A percentile compares a stretch with the other conserved stretches of the same genome.
These are phyloP conservation scores for Litchi chinensis DNA, from an alignment of 345 rosid genomes.

Conservation along the genomic window DNA sequence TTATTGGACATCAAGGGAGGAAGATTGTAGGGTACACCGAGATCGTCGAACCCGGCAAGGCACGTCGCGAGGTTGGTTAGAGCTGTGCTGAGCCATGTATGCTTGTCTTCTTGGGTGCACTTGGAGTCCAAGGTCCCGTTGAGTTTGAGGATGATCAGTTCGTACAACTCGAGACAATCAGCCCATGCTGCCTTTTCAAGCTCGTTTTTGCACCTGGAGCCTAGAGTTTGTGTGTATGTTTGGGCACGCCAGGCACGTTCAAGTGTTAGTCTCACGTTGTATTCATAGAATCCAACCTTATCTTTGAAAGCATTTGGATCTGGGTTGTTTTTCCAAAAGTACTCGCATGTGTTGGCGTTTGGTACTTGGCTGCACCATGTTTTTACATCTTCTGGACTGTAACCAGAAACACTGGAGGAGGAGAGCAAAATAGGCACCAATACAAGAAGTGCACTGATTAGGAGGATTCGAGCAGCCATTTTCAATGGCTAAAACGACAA, in stretches of 20 bases:
- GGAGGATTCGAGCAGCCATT: slow-evolving; percentile 41
- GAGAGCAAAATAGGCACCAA: slow-evolving; percentile 35
- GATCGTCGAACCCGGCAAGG: slow-evolving; percentile 63
- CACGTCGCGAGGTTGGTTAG: slow-evolving; percentile 86
- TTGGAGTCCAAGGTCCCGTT: slow-evolving; percentile 54
- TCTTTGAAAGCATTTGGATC: slow-evolving; percentile 30
- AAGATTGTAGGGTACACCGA: slow-evolving; percentile 56
- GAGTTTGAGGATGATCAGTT: slow-evolving; percentile 47
- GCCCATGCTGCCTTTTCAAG: slow-evolving; percentile 76
- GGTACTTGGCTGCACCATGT: slow-evolving; percentile 69
- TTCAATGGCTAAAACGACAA: slow-evolving; percentile 13
- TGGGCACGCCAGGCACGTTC: slow-evolving; percentile 57
- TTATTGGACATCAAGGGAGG: slow-evolving; percentile 77
- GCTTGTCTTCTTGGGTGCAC: slow-evolving; percentile 64
- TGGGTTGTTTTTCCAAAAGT: slow-evolving; percentile 44
- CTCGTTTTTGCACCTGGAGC: slow-evolving; percentile 51
- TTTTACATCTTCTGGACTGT: slow-evolving; percentile 30
- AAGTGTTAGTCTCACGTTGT: slow-evolving; percentile 52
- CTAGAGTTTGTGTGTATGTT: slow-evolving; percentile 39
- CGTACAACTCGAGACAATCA: slow-evolving; percentile 65
- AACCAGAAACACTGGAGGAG: slow-evolving; percentile 27
- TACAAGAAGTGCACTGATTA: slow-evolving; percentile 21
- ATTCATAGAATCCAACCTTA: slow-evolving; percentile 44
- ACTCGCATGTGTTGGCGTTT: slow-evolving; percentile 65
- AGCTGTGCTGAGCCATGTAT: slow-evolving; percentile 95